These are phyloP conservation scores for Arthrobotrys sphaeroides DNA, from an alignment of 2,329 filamentous ascomycete species.

Conservation along the genomic window DNA sequence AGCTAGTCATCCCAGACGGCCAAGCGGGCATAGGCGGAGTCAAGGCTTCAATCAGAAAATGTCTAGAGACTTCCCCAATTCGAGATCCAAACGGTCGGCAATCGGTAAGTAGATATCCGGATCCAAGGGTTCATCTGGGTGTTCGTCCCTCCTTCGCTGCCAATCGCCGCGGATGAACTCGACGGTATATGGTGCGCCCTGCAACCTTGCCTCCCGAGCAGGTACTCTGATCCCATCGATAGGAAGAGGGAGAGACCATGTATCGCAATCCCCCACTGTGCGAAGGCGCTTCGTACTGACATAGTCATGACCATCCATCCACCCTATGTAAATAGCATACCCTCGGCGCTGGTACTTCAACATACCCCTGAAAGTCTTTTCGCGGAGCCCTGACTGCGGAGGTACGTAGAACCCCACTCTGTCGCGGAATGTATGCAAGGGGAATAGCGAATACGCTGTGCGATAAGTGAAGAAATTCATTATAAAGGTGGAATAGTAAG, in stretches of 20 bases:
- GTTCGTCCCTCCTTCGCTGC: background rate
- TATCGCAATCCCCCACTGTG: slow-evolving; percentile 9
- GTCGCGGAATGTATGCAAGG: background rate
- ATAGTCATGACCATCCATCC: background rate
- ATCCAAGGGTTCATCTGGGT: too few species aligned
- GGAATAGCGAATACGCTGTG: slow-evolving; percentile 10
- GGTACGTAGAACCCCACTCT: background rate
- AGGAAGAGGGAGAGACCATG: background rate
- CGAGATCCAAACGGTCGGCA: background rate
- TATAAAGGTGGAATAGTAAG: slow-evolving; percentile 18
- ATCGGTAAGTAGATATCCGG: background rate
- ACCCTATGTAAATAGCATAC: background rate
- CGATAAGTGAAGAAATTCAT: slow-evolving; percentile 28
- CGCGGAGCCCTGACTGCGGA: background rate
- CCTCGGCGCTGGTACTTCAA: slow-evolving; percentile 3
- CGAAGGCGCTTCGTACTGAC: background rate
- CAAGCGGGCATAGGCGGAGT: too few species aligned
- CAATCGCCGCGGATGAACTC: background rate
- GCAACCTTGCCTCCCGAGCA: background rate
- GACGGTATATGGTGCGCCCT: background rate
- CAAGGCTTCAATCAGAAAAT: too few species aligned
- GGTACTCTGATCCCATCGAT: background rate
- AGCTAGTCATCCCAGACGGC: too few species aligned
- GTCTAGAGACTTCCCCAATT: background rate
- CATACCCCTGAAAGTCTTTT: background rate